These are phyloP conservation scores for Pythium biforme DNA, from an alignment of 352 stramenopile species.

Conservation along the genomic window DNA sequence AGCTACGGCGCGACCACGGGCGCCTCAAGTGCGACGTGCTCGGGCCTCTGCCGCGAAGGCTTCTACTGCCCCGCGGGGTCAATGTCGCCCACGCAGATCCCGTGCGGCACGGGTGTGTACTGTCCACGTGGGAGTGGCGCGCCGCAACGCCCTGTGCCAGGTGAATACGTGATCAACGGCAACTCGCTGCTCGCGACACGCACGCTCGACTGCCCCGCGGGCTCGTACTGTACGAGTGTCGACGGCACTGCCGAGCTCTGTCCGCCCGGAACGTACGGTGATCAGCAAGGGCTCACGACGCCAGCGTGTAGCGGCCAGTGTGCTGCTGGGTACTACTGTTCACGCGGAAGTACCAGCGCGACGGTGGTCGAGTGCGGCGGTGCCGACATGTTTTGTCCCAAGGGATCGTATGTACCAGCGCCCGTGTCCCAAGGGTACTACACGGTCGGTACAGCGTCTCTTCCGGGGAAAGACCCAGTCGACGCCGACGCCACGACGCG, in stretches of 20 bases:
- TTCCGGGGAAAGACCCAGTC: conserved; percentile 14
- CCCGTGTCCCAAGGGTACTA: conserved; percentile 47
- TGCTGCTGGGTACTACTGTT: conserved; percentile 57
- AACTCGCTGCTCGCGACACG: conserved; percentile 15
- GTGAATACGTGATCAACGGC: conserved; percentile 42
- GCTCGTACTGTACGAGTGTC: conserved; percentile 49
- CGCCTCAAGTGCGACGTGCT: conserved; percentile 41
- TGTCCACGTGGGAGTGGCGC: conserved; percentile 40
- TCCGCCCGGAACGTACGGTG: conserved; percentile 64
- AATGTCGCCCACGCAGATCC: conserved; percentile 37
- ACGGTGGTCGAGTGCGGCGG: conserved; percentile 42
- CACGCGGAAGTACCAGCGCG: conserved; percentile 37
- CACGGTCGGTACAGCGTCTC: conserved; percentile 27
- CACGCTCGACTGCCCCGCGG: conserved; percentile 32
- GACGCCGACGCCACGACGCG: conserved; percentile 27
- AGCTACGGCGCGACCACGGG: conserved; percentile 54
- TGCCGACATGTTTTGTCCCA: conserved; percentile 44
- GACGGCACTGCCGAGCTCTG: conserved; percentile 39
- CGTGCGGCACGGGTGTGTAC: conserved; percentile 36
- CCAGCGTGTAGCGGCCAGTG: conserved; percentile 52
- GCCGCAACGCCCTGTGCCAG: conserved; percentile 20
- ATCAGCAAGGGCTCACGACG: conserved; percentile 33
- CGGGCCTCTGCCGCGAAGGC: conserved; percentile 52
- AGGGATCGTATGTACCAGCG: conserved; percentile 37
- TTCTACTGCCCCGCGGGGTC: conserved; percentile 64